These are phyloP conservation scores for Ophiostoma perfectum DNA, from an alignment of 2,329 filamentous ascomycete genomes.

Conservation along the genomic window DNA sequence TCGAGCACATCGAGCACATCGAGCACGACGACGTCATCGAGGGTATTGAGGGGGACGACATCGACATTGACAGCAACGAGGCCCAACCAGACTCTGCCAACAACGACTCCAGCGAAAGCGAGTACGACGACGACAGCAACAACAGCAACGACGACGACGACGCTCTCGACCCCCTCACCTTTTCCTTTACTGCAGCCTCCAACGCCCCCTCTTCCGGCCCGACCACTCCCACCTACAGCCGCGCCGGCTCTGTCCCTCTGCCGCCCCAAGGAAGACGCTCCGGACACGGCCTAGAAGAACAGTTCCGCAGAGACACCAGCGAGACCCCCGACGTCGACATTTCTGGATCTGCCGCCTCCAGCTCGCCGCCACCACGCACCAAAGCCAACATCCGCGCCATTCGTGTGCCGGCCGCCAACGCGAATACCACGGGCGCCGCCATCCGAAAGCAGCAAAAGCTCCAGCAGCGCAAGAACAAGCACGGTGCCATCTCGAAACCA, in stretches of 20 bases:
- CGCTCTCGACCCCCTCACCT: slow-evolving; percentile 43
- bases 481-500: not conserved
- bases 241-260: slow-evolving; percentile 36
- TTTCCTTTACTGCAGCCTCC: slow-evolving; percentile 47
- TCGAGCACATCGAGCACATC: too few species aligned
- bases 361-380: slow-evolving; percentile 10
- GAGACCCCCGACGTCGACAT: slow-evolving; percentile 14
- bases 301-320: slow-evolving; percentile 16
- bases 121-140: slow-evolving; percentile 34
- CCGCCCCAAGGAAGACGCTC: slow-evolving; percentile 24
- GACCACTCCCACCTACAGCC: slow-evolving; percentile 39
- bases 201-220: slow-evolving; percentile 34
- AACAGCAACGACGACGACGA: slow-evolving; percentile 10
- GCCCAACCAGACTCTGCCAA: not conserved
- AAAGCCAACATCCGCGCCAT: slow-evolving; percentile 18
- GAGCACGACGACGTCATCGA: slow-evolving; percentile 26
- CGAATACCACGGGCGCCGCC: slow-evolving; percentile 5
- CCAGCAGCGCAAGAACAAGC: not conserved
- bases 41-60: slow-evolving; percentile 11
- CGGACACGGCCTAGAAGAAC: not conserved
- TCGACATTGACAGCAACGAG: slow-evolving; percentile 24
- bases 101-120: slow-evolving; percentile 3
- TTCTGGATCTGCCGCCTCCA: not conserved
- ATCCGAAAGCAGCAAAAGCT: slow-evolving; percentile 13
- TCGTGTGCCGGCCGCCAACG: slow-evolving; percentile 1